phyloP scores from a whole-genome alignment of 345 rosid species.

The Mercurialis annua region DNA sequence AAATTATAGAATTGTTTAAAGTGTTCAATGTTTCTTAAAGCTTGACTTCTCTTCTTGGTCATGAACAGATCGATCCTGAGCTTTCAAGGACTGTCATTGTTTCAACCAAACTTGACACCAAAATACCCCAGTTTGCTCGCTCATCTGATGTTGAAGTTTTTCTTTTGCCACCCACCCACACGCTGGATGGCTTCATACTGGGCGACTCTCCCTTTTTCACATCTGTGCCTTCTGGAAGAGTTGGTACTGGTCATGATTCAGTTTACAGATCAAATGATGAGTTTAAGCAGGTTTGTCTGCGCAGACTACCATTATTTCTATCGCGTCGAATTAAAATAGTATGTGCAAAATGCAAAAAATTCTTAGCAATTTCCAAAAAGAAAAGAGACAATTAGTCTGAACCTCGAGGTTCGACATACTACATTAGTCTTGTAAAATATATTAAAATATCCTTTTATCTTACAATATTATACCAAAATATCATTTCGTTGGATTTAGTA shows the following conservation, averaged over 20 bases:
- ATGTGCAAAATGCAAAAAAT: background rate
- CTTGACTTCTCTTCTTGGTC: conserved; percentile 22
- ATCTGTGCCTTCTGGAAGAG: conserved; percentile 97
- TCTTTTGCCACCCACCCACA: conserved; percentile 80
- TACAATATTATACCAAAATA: too few species aligned
- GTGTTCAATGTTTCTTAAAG: background rate
- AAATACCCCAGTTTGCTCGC: conserved; percentile 88
- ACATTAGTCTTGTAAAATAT: too few species aligned
- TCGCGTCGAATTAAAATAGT: background rate
- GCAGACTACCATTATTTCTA: background rate
- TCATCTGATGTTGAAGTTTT: conserved; percentile 88
- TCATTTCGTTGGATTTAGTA: too few species aligned
- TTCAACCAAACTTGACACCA: conserved; percentile 92
- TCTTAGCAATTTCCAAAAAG: background rate
- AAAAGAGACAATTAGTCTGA: background rate
- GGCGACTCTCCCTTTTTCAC: conserved; percentile 92
- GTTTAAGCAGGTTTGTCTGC: conserved; percentile 69
- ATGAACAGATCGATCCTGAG: conserved; percentile 84
- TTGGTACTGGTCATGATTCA: conserved; percentile 69
- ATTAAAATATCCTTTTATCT: too few species aligned
- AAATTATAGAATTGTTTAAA: background rate
- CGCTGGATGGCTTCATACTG: conserved; percentile 81
- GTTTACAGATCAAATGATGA: conserved; percentile 77
- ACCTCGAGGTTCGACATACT: too few species aligned
- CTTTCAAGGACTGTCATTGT: conserved; percentile 82